These are phyloP conservation scores for Candida caryicola DNA, from an alignment of 805 yeast species.

Conservation along the genomic window DNA sequence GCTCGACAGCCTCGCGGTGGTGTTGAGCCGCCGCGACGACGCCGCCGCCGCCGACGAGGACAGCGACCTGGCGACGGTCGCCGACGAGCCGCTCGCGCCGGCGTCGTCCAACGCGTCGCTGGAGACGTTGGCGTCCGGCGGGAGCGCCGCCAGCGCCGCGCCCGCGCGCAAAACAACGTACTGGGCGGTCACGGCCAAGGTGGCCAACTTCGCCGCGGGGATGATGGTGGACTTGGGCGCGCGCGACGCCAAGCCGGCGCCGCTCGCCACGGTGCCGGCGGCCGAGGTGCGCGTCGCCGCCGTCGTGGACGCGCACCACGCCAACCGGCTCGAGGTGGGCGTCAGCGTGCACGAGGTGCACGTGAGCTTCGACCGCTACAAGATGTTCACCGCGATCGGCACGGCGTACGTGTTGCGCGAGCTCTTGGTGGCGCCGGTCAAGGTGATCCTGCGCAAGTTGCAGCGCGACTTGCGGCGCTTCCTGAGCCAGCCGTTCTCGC, in stretches of 20 bases:
- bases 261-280: slow-evolving; percentile 22
- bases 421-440: slow-evolving; percentile 29
- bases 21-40: slow-evolving; percentile 5
- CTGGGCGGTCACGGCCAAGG: slow-evolving; percentile 21
- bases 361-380: slow-evolving; percentile 26
- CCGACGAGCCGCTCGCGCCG: slow-evolving; percentile 2
- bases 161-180: slow-evolving; percentile 9
- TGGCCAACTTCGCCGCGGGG: slow-evolving; percentile 16
- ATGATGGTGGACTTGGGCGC: slow-evolving; percentile 13
- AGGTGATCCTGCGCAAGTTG: slow-evolving; percentile 20
- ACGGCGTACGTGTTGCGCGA: slow-evolving; percentile 29
- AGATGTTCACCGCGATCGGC: slow-evolving; percentile 32
- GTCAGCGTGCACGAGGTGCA: slow-evolving; percentile 15
- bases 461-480: slow-evolving; percentile 18
- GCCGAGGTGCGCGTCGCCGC: slow-evolving; percentile 13
- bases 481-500: slow-evolving; percentile 2
- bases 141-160: neutral
- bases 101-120: slow-evolving; percentile 22
- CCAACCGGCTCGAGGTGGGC: slow-evolving; percentile 14
- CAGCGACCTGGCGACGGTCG: slow-evolving; percentile 2
- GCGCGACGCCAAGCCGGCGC: slow-evolving; percentile 7
- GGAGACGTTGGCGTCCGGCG: slow-evolving; percentile 27
- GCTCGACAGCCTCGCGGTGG: slow-evolving; percentile 12
- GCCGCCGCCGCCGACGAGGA: neutral
- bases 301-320: slow-evolving; percentile 1